Evolutionary conservation across 2,329 filamentous ascomycete genomes (phyloP).

Genomic region (Trichoderma sp.): DNA sequence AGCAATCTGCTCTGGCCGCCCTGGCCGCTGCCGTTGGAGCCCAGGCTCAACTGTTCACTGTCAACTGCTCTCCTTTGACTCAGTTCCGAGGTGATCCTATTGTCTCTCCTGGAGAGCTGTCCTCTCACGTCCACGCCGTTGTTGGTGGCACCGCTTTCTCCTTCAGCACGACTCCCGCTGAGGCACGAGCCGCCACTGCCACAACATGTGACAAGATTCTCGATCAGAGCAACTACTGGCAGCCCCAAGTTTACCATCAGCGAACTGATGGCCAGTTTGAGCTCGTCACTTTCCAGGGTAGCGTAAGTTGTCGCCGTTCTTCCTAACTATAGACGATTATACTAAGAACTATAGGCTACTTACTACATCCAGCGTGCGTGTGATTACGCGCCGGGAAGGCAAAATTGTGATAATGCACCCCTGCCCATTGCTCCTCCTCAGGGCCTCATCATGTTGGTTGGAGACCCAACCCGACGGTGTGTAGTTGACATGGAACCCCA

Average conservation of each 20-base stretch:
- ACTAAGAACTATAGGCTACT: conserved; percentile 31
- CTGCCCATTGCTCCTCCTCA: conserved; percentile 61
- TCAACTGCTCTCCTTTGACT: conserved; percentile 37
- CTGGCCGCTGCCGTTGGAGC: conserved; percentile 15
- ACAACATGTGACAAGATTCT: conserved; percentile 66
- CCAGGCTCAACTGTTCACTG: conserved; percentile 36
- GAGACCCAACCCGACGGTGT: conserved; percentile 54
- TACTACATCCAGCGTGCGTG: conserved; percentile 38
- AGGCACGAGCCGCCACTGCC: conserved; percentile 59
- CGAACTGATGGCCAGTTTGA: conserved; percentile 60
- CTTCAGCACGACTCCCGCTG: conserved; percentile 56
- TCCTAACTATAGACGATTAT: neutral
- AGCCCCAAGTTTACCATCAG: conserved; percentile 58
- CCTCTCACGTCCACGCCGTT: conserved; percentile 63
- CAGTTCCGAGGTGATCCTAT: conserved; percentile 63
- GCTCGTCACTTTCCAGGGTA: conserved; percentile 41
- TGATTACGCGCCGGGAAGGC: conserved; percentile 35
- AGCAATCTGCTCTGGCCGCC: conserved; percentile 14
- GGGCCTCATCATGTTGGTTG: conserved; percentile 69
- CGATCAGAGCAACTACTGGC: conserved; percentile 72
- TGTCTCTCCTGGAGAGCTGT: conserved; percentile 55
- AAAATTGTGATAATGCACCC: conserved; percentile 32
- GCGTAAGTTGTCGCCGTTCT: conserved; percentile 30
- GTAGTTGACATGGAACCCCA: neutral
- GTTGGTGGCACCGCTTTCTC: conserved; percentile 66